Evolutionary conservation across 441 rosid species (phyloP), one percentile per base, ranked within the genome.

Genomic region (Arabidopsis hybrid): DNA sequence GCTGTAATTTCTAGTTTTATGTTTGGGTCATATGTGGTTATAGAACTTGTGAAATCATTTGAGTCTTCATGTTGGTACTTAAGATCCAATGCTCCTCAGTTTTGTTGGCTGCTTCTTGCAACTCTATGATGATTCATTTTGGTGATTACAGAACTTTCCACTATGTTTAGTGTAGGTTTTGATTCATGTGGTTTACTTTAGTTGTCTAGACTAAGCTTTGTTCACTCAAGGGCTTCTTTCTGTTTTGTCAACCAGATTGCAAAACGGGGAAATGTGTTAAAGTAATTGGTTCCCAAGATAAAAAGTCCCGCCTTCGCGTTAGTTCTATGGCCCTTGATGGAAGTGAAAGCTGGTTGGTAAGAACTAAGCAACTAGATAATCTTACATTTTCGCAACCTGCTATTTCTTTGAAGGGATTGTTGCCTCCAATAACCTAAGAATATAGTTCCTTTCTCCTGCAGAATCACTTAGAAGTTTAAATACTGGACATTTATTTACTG

Each of bases 291-390:
- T 83, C 90, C 2, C 81, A 63, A 79, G 88, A 83, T 62, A 87
- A 84, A 77, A 85, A 80, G 61, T 78, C 78, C 65, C 68, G 71
- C 46, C 76, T 84, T 8, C 83, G 78, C 55, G 79, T 92, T 67
- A 83, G 96, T 72, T 86, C 92, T 72, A 69, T 95, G 85, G 88
- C 96, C 62, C 93, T 95, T 46, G 99, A 95, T 82, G 89, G 81
- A 82, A 95, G 96, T 82, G 98, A 95, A 78, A 91, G 93, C 85
- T 95, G 99, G 99, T 75, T 95, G 98, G 99, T 95, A 88, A 86
- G 98, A 59, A 68, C 76, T 78, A 43, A 57, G 73, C 42, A 53
- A 61, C 56, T 73, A 18, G 77, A 69, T 62, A 31, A 35, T 39
- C 21, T 49, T 42, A 21, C 18, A 4, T 18, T 46, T 17, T 64